phyloP scores from a whole-genome alignment of 2,329 filamentous ascomycete species.

The Aspergillus luchuensis region DNA sequence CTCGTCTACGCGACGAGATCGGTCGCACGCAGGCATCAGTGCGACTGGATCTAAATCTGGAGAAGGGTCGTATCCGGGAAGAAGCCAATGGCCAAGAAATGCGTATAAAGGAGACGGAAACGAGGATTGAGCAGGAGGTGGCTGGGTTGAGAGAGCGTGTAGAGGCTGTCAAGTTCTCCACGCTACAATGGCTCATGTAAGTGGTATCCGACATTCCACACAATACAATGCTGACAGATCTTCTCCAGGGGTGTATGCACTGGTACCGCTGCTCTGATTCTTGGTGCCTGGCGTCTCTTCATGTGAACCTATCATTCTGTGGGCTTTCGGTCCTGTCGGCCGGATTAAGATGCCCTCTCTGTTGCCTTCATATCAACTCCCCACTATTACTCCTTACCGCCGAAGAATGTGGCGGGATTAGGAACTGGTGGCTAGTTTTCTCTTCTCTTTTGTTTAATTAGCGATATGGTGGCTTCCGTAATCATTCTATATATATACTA shows the following conservation, averaged over 20 bases:
- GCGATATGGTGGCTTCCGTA: not conserved
- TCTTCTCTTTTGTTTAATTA: not conserved
- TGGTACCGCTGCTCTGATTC: constrained; percentile 65
- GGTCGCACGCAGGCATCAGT: constrained; percentile 91
- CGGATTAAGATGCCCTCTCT: not conserved
- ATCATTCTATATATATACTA: not conserved
- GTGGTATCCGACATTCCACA: constrained; percentile 34
- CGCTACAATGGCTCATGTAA: constrained; percentile 96
- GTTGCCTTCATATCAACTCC: not conserved
- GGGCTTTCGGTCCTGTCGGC: not conserved
- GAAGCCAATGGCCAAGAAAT: constrained; percentile 96
- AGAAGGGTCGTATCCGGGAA: constrained; percentile 94
- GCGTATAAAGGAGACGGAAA: constrained; percentile 98
- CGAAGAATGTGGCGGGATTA: not conserved
- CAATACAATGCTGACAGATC: constrained; percentile 30
- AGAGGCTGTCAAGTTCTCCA: constrained; percentile 97
- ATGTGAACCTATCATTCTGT: constrained; percentile 50
- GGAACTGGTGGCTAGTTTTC: not conserved
- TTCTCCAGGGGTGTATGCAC: constrained; percentile 62
- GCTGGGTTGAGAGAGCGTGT: constrained; percentile 86
- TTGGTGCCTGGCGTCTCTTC: constrained; percentile 67
- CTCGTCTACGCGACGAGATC: constrained; percentile 87
- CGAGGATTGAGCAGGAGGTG: constrained; percentile 96
- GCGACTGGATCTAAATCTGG: constrained; percentile 87
- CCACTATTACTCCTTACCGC: not conserved